Evolutionary conservation across 805 yeast species (phyloP).

Genomic region (Ogataea salicorniae): DNA sequence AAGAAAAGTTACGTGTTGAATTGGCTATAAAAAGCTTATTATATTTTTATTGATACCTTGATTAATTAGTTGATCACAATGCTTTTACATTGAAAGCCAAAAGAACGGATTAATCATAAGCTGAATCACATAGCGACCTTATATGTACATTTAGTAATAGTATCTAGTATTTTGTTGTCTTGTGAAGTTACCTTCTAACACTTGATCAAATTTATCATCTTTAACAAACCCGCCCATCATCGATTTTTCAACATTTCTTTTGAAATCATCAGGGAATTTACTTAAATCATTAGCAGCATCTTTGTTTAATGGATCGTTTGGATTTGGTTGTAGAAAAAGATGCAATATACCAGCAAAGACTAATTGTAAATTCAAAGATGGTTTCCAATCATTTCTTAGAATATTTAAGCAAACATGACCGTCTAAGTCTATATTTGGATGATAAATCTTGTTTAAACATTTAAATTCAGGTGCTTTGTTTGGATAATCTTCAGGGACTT

Average conservation of each 20-base stretch:
- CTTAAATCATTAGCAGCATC: slow-evolving; percentile 68
- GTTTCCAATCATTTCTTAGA: slow-evolving; percentile 93
- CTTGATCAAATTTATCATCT: slow-evolving; percentile 58
- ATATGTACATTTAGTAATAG: background rate
- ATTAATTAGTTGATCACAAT: no score
- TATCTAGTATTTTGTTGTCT: background rate
- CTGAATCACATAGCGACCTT: background rate
- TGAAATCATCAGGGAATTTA: slow-evolving; percentile 44
- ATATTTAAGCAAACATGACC: slow-evolving; percentile 93
- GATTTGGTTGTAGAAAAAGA: slow-evolving; percentile 84
- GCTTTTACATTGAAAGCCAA: no score
- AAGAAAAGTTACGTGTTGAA: no score
- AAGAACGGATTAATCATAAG: no score
- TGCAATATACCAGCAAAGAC: slow-evolving; percentile 81
- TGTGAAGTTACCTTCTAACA: slow-evolving; percentile 25
- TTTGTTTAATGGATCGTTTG: slow-evolving; percentile 88
- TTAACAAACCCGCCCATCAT: slow-evolving; percentile 73
- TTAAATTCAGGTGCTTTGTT: slow-evolving; percentile 87
- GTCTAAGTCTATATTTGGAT: slow-evolving; percentile 86
- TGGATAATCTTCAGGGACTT: slow-evolving; percentile 70
- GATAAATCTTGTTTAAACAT: slow-evolving; percentile 70
- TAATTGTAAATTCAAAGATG: slow-evolving; percentile 77
- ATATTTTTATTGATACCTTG: no score
- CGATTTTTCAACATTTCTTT: slow-evolving; percentile 48
- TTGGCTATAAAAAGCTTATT: no score